Evolutionary conservation across 805 yeast species (phyloP).

Genomic region (Candida boleticola): DNA sequence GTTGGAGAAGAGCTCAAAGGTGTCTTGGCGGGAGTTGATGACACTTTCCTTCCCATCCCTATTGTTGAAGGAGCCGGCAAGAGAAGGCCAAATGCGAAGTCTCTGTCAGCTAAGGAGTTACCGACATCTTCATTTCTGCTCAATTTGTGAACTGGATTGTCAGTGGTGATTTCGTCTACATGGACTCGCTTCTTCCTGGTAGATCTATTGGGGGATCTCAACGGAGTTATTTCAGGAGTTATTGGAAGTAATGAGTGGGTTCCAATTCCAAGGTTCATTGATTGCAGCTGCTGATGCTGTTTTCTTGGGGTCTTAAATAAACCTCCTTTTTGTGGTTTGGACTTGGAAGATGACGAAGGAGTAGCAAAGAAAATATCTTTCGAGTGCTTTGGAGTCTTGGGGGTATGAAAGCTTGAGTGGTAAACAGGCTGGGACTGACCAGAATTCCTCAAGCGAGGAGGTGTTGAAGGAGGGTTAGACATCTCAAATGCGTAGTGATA

Average conservation of each 20-base stretch:
- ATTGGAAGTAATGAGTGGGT: neutral
- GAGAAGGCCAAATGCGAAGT: conserved; percentile 24
- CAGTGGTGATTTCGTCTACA: neutral
- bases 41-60: conserved; percentile 33
- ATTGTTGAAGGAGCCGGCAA: conserved; percentile 38
- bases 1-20: conserved; percentile 8
- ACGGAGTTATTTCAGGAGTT: conserved; percentile 4
- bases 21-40: conserved; percentile 8
- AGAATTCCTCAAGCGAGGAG: conserved; percentile 1
- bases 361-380: neutral
- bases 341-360: neutral
- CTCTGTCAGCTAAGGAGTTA: neutral
- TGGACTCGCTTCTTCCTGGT: conserved; percentile 1
- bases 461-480: conserved; percentile 4
- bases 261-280: neutral
- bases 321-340: neutral
- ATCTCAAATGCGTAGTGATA: neutral
- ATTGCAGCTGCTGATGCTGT: neutral
- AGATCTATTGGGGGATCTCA: conserved; percentile 3
- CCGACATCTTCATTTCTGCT: neutral
- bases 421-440: neutral
- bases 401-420: conserved; percentile 2
- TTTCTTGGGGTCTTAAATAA: conserved; percentile 1
- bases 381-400: conserved; percentile 2
- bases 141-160: neutral